Conservation (phyloP, 192 early-diverging fungal species). For the Allomyces javanicus region DNA sequence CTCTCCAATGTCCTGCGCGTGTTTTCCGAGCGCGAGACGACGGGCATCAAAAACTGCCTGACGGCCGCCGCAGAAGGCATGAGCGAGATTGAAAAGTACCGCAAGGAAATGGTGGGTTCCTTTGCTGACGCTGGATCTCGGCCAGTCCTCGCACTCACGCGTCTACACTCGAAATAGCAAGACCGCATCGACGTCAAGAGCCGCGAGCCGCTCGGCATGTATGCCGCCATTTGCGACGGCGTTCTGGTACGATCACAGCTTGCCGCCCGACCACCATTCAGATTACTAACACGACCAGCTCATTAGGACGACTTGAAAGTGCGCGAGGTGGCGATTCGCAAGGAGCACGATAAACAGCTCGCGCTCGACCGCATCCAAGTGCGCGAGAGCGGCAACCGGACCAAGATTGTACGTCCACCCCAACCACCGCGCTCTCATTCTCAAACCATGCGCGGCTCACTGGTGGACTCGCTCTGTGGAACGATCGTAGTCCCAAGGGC, state of each 20-base stretch:
- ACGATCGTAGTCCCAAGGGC: not conserved
- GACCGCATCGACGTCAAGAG: not conserved
- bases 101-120: not conserved
- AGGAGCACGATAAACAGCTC: not conserved
- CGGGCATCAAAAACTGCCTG: not conserved
- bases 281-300: too few relatives aligned
- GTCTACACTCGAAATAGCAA: not conserved
- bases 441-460: not conserved
- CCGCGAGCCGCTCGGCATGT: not conserved
- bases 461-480: not conserved
- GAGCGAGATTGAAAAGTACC: not conserved
- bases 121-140: too few relatives aligned
- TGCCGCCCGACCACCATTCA: too few relatives aligned
- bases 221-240: not conserved
- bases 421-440: not conserved
- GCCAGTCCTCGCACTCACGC: too few relatives aligned
- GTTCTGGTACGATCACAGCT: not conserved
- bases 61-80: not conserved
- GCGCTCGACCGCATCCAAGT: not conserved
- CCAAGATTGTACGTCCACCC: not conserved
- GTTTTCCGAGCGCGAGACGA: not conserved
- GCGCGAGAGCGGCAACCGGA: not conserved
- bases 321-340: not conserved
- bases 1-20: not conserved
- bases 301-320: not conserved